phyloP scores from a whole-genome alignment of 805 yeast genomes.

The Scheffersomyces coipomensis region DNA sequence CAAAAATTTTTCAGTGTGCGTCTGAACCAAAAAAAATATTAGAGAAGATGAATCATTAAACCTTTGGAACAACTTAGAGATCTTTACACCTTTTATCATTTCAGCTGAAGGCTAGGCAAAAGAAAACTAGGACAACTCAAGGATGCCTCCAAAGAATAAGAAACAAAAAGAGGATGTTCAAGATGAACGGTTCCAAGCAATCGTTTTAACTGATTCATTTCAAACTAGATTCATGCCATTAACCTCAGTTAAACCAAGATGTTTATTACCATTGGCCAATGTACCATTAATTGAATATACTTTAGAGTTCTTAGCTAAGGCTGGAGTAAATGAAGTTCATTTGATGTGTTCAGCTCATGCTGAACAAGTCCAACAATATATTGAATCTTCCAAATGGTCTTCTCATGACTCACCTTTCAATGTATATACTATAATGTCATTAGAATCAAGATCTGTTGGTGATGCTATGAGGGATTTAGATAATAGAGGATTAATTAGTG shows the following conservation, averaged over 20 bases:
- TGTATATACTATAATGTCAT: slow-evolving; percentile 73
- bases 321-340: slow-evolving; percentile 87
- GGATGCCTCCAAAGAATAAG: slow-evolving; percentile 48
- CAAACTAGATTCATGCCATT: slow-evolving; percentile 92
- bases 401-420: slow-evolving; percentile 74
- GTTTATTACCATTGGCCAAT: slow-evolving; percentile 88
- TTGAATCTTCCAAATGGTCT: slow-evolving; percentile 71
- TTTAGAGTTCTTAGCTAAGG: slow-evolving; percentile 86
- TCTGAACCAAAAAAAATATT: too few relatives aligned
- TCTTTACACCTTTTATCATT: too few relatives aligned
- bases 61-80: too few relatives aligned
- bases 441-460: slow-evolving; percentile 90
- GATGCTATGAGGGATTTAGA: slow-evolving; percentile 97
- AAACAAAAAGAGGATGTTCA: slow-evolving; percentile 58
- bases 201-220: slow-evolving; percentile 91
- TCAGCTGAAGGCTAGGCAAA: too few relatives aligned
- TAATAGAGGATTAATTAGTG: slow-evolving; percentile 81
- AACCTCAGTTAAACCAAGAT: slow-evolving; percentile 81
- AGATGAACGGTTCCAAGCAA: slow-evolving; percentile 85
- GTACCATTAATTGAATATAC: slow-evolving; percentile 95
- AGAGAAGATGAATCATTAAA: too few relatives aligned
- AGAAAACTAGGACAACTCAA: too few relatives aligned
- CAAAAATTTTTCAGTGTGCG: too few relatives aligned
- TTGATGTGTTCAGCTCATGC: slow-evolving; percentile 90
- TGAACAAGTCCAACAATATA: slow-evolving; percentile 79